Percentiles rank a stretch among this genome's conserved stretches.
Conservation (phyloP, 148 eudicot species). For the Chenopodium formosanum region DNA sequence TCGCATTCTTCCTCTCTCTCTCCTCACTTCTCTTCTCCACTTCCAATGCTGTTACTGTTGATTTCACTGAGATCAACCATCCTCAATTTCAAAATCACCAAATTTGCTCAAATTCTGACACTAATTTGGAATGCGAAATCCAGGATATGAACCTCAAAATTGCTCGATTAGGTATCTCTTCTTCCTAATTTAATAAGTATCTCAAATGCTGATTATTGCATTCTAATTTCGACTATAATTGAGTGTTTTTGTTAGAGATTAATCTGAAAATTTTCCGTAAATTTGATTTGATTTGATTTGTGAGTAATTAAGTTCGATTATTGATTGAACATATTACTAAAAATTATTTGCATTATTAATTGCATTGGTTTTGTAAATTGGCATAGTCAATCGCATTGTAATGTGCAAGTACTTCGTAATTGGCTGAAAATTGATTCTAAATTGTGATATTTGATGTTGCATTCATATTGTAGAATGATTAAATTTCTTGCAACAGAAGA, state of each 20-base stretch:
- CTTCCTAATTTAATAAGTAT: too few species aligned
- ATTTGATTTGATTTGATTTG: background rate
- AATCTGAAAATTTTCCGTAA: background rate
- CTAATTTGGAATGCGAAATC: conserved; percentile 32
- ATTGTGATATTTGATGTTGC: background rate
- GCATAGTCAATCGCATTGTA: background rate
- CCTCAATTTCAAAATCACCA: conserved; percentile 1
- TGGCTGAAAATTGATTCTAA: background rate
- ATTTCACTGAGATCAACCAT: conserved; percentile 9
- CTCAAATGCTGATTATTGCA: background rate
- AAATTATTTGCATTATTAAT: background rate
- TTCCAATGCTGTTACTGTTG: conserved; percentile 4
- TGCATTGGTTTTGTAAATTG: background rate
- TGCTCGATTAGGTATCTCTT: conserved; percentile 49
- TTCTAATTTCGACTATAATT: background rate
- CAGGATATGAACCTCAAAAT: conserved; percentile 48
- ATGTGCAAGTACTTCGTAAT: too few species aligned
- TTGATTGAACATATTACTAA: too few species aligned
- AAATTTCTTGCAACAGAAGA: background rate
- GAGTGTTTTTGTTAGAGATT: background rate
- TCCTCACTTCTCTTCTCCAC: conserved; percentile 21
- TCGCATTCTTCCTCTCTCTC: conserved; percentile 18
- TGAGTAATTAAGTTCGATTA: background rate
- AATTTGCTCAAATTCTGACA: conserved; percentile 20
- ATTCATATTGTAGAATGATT: background rate